Base-by-base conservation (phyloP, 164 flowering plant species). In the Magnolia sinica region DNA sequence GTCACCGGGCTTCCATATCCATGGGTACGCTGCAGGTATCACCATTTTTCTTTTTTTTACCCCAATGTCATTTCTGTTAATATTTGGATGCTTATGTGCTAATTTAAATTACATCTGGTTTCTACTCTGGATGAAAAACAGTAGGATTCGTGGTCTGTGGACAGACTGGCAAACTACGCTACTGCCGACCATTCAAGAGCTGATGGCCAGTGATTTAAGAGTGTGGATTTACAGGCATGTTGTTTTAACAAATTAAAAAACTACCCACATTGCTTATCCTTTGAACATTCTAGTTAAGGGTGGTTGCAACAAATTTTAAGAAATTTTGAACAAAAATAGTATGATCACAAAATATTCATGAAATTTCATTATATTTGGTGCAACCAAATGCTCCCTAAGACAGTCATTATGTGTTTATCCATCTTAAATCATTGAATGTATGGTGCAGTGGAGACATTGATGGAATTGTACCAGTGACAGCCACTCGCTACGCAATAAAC, bases 191-290 rank as follows among this genome's bases (percentile, higher is more conserved):
- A 79, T 85, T 22, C 64, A 79, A 64, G 67, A 82, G 59, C 81
- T 86, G 7, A 81, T 84, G 82, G 74, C 66, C 11, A 83, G 79
- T 76, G 84, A 72, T 31, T 77, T 84, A 55, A 65, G 79, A 3
- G 74, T 84, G 11, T 84, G 88, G 88, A 73, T 87, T 19, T 87
- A 82, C 69, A 87, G 88, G 88, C 80, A 78, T 71, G 71, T 73
- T 73, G 18, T 51, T 20, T 22, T 27, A 66, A 7, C 61, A 55
- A 16, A 55, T 37, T 0, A 37, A 3, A 37, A 37, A 37, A 37
- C 45, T 37, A 37, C 45, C 45, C 45, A 37, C 45, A 37, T 37
- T 37, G 45, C 45, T 37, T 37, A 37, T 37, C 6, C 45, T 37
- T 37, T 3, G 7, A 37, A 37, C 45, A 37, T 37, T 3, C 45